Base-by-base conservation (phyloP, 768 basidiomycete genomes). In the Russula vinacea region DNA sequence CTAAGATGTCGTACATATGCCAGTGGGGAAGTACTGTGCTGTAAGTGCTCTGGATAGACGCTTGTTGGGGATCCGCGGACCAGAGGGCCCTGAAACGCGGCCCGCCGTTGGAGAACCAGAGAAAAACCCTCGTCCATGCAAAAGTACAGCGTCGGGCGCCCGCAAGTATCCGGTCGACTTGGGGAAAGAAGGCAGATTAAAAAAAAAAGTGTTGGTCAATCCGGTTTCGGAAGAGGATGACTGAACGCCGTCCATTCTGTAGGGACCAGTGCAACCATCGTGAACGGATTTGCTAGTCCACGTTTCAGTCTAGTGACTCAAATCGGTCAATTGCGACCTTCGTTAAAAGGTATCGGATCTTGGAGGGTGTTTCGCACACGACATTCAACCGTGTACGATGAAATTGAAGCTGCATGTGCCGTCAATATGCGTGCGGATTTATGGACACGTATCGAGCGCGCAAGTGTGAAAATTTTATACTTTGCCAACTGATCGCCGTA, bases 21-120 rank as follows among this genome's bases (percentile, higher is more conserved):
- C 32, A 37, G 35, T 39, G 35, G 9, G 22, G 14, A 16, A 35
- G 32, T 45, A 17, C 42, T 26, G 40, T 39, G 9, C 24, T 49
- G 17, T 55, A 37, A 44, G 32, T 35, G 29, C 24, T 26, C 29
- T 22, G 22, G 53, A 7, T 11, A 47, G 60, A 62, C 54, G 54
- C 49, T 49, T n/a, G 14, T 26, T 22, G 24, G 54, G 35, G 61
- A 62, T 62, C 61, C 61, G 61, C 61, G 62, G 62, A 60, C 40
- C 2, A 52, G 26, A 49, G 22, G 56, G 9, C 56, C 32, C 55
- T 58, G 62, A 63, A 63, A 63, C 62, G 45, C 62, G 62, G 62
- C 40, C 62, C 62, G 62, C 26, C 32, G 39, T 24, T 45, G 49
- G 9, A 29, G 45, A 11, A 40, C 40, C 33, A 37, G 61, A 44